Evolutionary conservation across 805 yeast genomes (phyloP), one percentile per base, ranked within the genome.

Genomic region (Saturnispora gosingensis): DNA sequence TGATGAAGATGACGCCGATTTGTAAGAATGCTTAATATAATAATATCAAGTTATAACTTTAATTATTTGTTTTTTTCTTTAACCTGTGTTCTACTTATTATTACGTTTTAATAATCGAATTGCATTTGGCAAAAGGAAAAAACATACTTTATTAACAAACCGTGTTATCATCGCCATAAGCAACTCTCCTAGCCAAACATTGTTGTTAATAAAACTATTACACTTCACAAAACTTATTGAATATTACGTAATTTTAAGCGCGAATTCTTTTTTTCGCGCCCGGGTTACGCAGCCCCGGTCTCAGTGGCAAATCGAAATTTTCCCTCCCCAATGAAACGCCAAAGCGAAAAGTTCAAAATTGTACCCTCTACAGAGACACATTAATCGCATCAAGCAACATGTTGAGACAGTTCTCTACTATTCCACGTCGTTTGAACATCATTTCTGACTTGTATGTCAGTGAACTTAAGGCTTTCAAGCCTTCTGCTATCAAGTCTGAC

Each of bases 1-100:
- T 62, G 99, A 93, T 77, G 99, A 93, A 80, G 99, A 93, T 72
- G 99, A 93, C 69, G 97, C 97, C 69, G 99, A 93, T 76, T 86
- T 93, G 77, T 93, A 88, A 47, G 78, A 59, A 50, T 38, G 46
- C 30, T 35, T 34, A 32, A 36, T 36, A 18, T 20, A 45, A 28
- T 28, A 22, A 11, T 22, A 32, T n/a, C 38, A 48, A 22, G 20
- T 43, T 18, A 22, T 11, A 22, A 18, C 42, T 38, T 16, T 38
- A 11, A 18, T 38, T 16, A 18, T 38, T 16, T 38, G 22, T 18
- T 20, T 16, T 11, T 36, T 18, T 10, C 42, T 16, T 18, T 18
- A 38, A n/a, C 8, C 24, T 38, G 9, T 9, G 6, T 24, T 8
- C 8, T 24, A 24, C 28, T 28, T 38, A 15, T 36, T 13, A 18